Conservation (phyloP, 1,139 yeast species). For the Geotrichum restrictum region DNA sequence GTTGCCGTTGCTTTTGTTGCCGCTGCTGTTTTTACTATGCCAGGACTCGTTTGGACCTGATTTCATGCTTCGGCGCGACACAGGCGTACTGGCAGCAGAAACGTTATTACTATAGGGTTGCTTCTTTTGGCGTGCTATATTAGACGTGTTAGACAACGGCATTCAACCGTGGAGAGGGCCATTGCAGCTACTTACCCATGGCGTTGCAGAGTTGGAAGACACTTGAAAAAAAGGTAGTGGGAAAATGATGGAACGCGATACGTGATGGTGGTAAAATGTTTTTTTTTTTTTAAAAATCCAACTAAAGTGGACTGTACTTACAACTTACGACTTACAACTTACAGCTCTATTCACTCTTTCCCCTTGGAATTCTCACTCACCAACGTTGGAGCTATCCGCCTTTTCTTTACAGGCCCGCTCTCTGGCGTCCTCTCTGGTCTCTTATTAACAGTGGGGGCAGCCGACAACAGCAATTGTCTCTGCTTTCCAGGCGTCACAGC, state of each 20-base stretch:
- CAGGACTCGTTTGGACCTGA: no score
- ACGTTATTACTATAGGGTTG: background rate
- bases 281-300: background rate
- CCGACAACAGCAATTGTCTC: background rate
- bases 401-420: slow-evolving; percentile 38
- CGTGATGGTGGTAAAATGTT: background rate
- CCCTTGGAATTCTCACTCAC: slow-evolving; percentile 26
- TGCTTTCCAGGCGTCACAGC: background rate
- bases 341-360: no score
- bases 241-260: background rate
- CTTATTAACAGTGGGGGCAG: background rate
- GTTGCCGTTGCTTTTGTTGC: background rate
- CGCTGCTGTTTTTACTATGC: background rate
- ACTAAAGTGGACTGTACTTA: no score
- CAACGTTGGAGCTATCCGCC: slow-evolving; percentile 48
- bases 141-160: no score
- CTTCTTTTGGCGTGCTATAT: background rate
- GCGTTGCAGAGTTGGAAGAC: background rate
- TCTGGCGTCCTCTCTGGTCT: background rate
- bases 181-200: background rate
- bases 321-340: no score
- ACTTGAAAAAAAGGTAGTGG: no score
- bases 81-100: no score
- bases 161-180: no score
- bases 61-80: background rate